Conservation (phyloP, 305 asterid species). For the Fraxinus dipetala region DNA sequence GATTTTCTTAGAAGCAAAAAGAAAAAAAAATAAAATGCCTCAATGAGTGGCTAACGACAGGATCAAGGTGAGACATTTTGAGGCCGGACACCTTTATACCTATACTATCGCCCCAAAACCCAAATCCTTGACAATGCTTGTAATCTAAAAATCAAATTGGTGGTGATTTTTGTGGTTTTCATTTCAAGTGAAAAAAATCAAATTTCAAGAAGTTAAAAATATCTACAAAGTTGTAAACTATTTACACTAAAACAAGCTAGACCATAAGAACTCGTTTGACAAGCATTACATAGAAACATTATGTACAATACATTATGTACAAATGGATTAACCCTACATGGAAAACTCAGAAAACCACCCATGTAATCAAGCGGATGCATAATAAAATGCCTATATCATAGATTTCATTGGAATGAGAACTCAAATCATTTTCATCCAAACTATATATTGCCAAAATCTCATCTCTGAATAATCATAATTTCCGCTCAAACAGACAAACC, state of each 20-base stretch:
- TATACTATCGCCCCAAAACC: neutral
- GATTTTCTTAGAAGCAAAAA: neutral
- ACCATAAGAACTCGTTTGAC: constrained; percentile 19
- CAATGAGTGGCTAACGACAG: neutral
- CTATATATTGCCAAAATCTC: constrained; percentile 22
- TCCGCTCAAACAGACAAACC: neutral
- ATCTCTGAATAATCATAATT: neutral
- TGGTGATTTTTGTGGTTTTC: neutral
- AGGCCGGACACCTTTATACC: neutral
- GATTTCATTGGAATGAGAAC: constrained; percentile 75
- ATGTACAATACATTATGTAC: too few species aligned
- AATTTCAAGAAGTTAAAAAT: neutral
- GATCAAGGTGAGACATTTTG: neutral
- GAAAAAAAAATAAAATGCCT: neutral
- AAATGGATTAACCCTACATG: neutral
- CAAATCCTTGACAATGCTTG: neutral
- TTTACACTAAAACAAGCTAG: constrained; percentile 13
- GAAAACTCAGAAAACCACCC: constrained; percentile 3
- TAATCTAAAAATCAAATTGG: neutral
- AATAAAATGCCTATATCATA: constrained; percentile 26
- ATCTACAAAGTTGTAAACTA: neutral
- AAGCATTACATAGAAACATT: neutral
- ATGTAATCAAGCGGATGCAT: constrained; percentile 44
- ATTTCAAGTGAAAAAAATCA: neutral
- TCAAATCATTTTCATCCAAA: constrained; percentile 23